These are phyloP conservation scores for Colletotrichum sansevieriae DNA, from an alignment of 2,329 filamentous ascomycete species.

Conservation along the genomic window DNA sequence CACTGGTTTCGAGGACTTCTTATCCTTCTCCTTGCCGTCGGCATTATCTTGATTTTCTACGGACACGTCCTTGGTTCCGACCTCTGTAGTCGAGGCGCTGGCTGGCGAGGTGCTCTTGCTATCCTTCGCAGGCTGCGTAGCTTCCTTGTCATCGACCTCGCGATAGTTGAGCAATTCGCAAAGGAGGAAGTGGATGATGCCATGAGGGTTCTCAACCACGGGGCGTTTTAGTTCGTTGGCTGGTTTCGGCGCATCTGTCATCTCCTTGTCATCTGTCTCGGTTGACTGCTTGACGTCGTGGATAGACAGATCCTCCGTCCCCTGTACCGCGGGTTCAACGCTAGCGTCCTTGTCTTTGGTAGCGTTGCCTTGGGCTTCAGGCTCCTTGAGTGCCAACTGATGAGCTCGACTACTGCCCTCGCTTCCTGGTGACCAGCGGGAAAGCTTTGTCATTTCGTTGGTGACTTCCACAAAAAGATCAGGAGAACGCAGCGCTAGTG, in stretches of 20 bases:
- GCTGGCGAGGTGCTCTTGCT: slow-evolving; percentile 52
- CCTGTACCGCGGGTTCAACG: slow-evolving; percentile 60
- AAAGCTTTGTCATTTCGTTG: slow-evolving; percentile 84
- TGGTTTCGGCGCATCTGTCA: slow-evolving; percentile 74
- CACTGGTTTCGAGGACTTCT: slow-evolving; percentile 76
- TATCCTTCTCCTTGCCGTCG: slow-evolving; percentile 59
- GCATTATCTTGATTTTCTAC: slow-evolving; percentile 39
- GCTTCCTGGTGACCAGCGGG: slow-evolving; percentile 65
- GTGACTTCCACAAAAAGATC: slow-evolving; percentile 89
- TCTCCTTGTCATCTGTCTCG: slow-evolving; percentile 70
- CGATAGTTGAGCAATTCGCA: slow-evolving; percentile 93
- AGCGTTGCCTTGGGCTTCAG: slow-evolving; percentile 43
- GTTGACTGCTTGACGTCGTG: slow-evolving; percentile 72
- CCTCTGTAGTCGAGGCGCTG: slow-evolving; percentile 9
- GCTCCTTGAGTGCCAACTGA: slow-evolving; percentile 58
- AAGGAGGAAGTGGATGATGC: slow-evolving; percentile 93
- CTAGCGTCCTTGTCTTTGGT: slow-evolving; percentile 37
- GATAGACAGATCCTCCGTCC: slow-evolving; percentile 61
- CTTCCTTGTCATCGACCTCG: slow-evolving; percentile 89
- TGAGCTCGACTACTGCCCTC: slow-evolving; percentile 52
- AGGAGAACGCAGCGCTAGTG: slow-evolving; percentile 84
- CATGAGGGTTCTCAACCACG: slow-evolving; percentile 91
- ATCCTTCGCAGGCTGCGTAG: slow-evolving; percentile 59
- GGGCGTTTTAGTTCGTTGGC: slow-evolving; percentile 80
- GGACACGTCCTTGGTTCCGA: slow-evolving; percentile 36